A percentile compares a stretch with the other conserved stretches of the same genome.
Evolutionary conservation across 169 alveolate genomes (phyloP).

Genomic region (Miamiensis avidus): DNA sequence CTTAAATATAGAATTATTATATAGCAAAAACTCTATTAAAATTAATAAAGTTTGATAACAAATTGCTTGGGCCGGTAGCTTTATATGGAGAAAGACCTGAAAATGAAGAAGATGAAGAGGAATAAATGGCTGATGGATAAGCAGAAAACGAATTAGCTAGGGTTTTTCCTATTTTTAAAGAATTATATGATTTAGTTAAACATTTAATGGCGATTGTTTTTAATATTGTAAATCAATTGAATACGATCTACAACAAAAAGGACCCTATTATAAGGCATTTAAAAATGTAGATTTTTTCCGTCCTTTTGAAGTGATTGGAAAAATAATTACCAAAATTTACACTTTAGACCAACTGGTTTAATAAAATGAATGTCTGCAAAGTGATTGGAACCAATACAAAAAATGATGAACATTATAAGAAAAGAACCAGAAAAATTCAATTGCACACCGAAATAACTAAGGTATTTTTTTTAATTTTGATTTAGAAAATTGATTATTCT

Average conservation of each 20-base stretch:
- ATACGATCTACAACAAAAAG: constrained; percentile 35
- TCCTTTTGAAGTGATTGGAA: constrained; percentile 40
- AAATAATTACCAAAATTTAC: constrained; percentile 25
- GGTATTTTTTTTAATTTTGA: neutral
- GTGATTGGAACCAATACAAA: constrained; percentile 57
- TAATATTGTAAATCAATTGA: constrained; percentile 33
- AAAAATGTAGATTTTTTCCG: constrained; percentile 24
- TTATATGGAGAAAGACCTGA: constrained; percentile 35
- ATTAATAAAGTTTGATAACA: constrained; percentile 2
- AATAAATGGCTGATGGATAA: constrained; percentile 34
- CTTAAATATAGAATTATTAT: no score
- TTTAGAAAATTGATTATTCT: no score
- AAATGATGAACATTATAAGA: constrained; percentile 49
- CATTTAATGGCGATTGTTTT: constrained; percentile 28
- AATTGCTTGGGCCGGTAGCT: constrained; percentile 12
- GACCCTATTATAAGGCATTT: constrained; percentile 26
- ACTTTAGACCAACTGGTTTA: constrained; percentile 42
- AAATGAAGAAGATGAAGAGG: constrained; percentile 39
- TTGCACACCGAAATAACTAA: constrained; percentile 16
- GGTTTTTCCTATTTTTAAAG: constrained; percentile 26
- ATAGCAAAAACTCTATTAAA: no score
- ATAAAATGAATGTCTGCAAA: constrained; percentile 36
- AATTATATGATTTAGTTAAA: constrained; percentile 34
- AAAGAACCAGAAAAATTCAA: constrained; percentile 46
- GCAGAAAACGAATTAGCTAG: constrained; percentile 40